Evolutionary conservation across 441 rosid genomes (phyloP).

Genomic region (Aleurites moluccanus): DNA sequence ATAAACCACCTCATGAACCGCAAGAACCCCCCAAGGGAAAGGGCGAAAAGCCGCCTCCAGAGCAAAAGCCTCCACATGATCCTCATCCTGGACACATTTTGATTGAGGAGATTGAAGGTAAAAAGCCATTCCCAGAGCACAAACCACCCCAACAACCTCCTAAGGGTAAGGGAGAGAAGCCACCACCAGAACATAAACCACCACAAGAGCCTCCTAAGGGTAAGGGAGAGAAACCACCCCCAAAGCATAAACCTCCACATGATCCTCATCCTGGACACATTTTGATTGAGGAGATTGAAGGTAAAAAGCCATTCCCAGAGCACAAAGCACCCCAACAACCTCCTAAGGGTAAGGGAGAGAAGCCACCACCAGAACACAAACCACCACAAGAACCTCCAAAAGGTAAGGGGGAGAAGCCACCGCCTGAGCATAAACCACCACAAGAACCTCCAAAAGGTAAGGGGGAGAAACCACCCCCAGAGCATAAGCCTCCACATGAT

Average conservation of each 20-base stretch:
- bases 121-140: background rate
- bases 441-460: background rate
- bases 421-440: background rate
- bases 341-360: background rate
- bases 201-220: background rate
- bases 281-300: no score
- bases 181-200: background rate
- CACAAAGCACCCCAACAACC: background rate
- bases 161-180: background rate
- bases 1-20: background rate
- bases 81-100: no score
- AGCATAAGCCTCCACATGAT: background rate
- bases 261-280: no score
- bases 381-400: no score
- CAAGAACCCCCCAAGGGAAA: background rate
- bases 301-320: background rate
- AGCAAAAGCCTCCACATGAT: no score
- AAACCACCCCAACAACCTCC: background rate
- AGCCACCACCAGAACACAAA: background rate
- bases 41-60: background rate
- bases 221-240: background rate
- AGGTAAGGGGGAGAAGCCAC: background rate
- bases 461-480: background rate
- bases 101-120: no score
- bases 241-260: no score